Percentiles rank a stretch among this genome's conserved stretches.
phyloP scores from a whole-genome alignment of 805 yeast genomes.

The Spathaspora passalidarum region DNA sequence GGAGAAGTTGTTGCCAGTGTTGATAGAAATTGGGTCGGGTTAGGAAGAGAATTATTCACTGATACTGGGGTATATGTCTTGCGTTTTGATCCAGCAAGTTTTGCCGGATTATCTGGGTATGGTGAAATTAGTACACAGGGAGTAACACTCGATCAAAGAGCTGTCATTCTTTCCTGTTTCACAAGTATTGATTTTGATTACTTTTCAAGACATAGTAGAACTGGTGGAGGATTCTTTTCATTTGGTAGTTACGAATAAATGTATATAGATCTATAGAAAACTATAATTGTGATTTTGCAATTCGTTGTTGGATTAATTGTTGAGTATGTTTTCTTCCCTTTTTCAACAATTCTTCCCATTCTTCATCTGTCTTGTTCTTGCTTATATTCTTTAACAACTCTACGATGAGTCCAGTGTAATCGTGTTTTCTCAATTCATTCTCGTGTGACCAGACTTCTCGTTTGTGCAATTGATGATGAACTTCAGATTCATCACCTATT shows the following conservation, averaged over 20 bases:
- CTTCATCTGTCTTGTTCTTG: slow-evolving; percentile 29
- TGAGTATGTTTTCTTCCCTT: slow-evolving; percentile 21
- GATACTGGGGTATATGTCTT: slow-evolving; percentile 92
- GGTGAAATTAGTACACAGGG: slow-evolving; percentile 42
- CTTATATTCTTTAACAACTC: slow-evolving; percentile 44
- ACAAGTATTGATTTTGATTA: slow-evolving; percentile 94
- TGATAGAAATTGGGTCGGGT: slow-evolving; percentile 92
- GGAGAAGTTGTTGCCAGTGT: slow-evolving; percentile 69
- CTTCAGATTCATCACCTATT: slow-evolving; percentile 38
- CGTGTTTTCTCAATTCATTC: slow-evolving; percentile 51
- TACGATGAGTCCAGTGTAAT: slow-evolving; percentile 49
- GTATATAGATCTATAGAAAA: background rate
- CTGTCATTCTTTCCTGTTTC: slow-evolving; percentile 81
- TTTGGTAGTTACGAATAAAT: slow-evolving; percentile 15
- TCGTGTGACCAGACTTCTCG: slow-evolving; percentile 53
- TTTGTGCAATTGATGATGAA: slow-evolving; percentile 42
- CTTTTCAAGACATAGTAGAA: slow-evolving; percentile 83
- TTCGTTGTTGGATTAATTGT: background rate
- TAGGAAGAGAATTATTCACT: slow-evolving; percentile 88
- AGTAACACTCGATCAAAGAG: slow-evolving; percentile 77
- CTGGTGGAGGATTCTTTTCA: slow-evolving; percentile 16
- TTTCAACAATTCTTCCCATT: slow-evolving; percentile 31
- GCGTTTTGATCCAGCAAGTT: slow-evolving; percentile 74
- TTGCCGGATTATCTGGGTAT: slow-evolving; percentile 52
- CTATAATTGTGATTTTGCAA: slow-evolving; percentile 2